Evolutionary conservation across 257 asterid genomes (phyloP).

Genomic region (Hygrophila difformis): DNA sequence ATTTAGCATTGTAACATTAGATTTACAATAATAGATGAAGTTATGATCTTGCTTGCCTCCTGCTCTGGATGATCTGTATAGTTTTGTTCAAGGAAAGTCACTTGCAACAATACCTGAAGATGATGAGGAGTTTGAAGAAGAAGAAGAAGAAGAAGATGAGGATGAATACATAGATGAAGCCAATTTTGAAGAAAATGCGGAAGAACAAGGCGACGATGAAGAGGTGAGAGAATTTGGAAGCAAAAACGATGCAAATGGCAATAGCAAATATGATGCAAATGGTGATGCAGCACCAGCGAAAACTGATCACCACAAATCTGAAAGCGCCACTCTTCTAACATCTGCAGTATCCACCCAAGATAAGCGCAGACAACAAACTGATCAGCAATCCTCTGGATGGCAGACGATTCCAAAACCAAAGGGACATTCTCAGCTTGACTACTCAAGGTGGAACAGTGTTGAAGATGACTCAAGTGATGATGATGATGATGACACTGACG

Average conservation of each 20-base stretch:
- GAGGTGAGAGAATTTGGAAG: conserved; percentile 18
- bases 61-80: too few species aligned
- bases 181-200: conserved; percentile 13
- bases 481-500: conserved; percentile 38
- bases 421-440: conserved; percentile 90
- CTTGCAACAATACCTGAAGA: conserved; percentile 98
- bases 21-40: too few species aligned
- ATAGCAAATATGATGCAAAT: conserved; percentile 16
- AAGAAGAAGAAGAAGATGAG: conserved; percentile 31
- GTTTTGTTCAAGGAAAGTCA: conserved; percentile 84
- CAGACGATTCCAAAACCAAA: conserved; percentile 75
- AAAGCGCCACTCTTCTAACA: conserved; percentile 13
- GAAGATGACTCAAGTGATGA: conserved; percentile 81
- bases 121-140: conserved; percentile 73
- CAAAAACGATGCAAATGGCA: conserved; percentile 19
- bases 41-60: too few species aligned
- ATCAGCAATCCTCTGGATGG: conserved; percentile 50
- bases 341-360: conserved; percentile 22
- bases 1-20: too few species aligned
- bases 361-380: conserved; percentile 21
- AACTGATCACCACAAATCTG: conserved; percentile 13
- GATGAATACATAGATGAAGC: conserved; percentile 31
- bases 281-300: conserved; percentile 18
- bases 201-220: too few species aligned
- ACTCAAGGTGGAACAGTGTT: conserved; percentile 92